A percentile compares a stretch with the other conserved stretches of the same genome.
phyloP scores from a whole-genome alignment of 2,329 filamentous ascomycete genomes.

The Ampelomyces quisqualis region DNA sequence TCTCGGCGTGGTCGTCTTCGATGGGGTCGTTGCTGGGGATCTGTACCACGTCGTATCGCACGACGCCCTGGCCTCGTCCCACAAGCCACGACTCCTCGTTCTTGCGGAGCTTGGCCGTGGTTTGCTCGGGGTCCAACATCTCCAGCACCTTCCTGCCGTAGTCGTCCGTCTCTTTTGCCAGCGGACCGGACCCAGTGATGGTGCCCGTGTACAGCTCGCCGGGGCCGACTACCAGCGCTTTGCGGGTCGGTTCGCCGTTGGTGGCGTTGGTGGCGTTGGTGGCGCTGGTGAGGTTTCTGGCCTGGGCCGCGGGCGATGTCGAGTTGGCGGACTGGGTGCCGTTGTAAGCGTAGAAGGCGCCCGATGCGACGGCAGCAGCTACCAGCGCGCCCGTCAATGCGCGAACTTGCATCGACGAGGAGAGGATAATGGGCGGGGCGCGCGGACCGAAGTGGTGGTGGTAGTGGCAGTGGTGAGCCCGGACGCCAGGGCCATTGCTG shows the following conservation, averaged over 20 bases:
- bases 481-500: constrained; percentile 50
- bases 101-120: constrained; percentile 81
- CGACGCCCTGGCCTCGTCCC: constrained; percentile 83
- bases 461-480: constrained; percentile 45
- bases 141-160: constrained; percentile 84
- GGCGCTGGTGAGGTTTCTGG: constrained; percentile 38
- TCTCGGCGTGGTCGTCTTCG: constrained; percentile 96
- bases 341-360: constrained; percentile 73
- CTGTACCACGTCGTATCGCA: constrained; percentile 92
- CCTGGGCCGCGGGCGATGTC: constrained; percentile 27
- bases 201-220: constrained; percentile 88
- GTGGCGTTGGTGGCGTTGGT: constrained; percentile 36
- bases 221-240: constrained; percentile 82
- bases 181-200: constrained; percentile 78
- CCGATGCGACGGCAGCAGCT: constrained; percentile 69
- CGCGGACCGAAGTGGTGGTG: constrained; percentile 40
- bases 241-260: constrained; percentile 56
- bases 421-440: constrained; percentile 52
- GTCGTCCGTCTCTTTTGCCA: constrained; percentile 85
- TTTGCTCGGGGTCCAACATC: constrained; percentile 95
- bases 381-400: constrained; percentile 66
- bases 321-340: constrained; percentile 33
- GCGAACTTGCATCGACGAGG: constrained; percentile 74
- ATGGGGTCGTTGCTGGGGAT: constrained; percentile 95
- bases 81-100: constrained; percentile 92